A percentile compares a stretch with the other conserved stretches of the same genome.
phyloP scores from a whole-genome alignment of 257 asterid species.

The Dorcoceras hygrometricum region DNA sequence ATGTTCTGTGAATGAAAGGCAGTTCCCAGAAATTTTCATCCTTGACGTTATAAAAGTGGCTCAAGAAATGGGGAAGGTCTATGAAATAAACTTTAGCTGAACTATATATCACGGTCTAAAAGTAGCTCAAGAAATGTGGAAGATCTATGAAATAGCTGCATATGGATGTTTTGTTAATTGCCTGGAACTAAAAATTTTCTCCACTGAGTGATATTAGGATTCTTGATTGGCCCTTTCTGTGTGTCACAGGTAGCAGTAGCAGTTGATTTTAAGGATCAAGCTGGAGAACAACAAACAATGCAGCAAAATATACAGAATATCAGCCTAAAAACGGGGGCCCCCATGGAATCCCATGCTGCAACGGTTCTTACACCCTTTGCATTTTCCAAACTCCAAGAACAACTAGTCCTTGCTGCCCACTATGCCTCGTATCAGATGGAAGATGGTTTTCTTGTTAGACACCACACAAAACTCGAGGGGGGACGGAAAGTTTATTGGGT shows the following conservation, averaged over 20 bases:
- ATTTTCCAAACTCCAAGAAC: slow-evolving; percentile 92
- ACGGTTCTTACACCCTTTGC: slow-evolving; percentile 86
- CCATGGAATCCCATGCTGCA: slow-evolving; percentile 99
- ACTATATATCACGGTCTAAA: neutral
- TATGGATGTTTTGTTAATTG: neutral
- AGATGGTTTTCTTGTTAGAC: slow-evolving; percentile 74
- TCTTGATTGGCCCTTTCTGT: neutral
- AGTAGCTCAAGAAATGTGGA: neutral
- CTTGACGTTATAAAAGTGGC: neutral
- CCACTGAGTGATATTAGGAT: neutral
- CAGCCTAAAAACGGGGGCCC: slow-evolving; percentile 92
- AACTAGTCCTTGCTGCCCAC: slow-evolving; percentile 86
- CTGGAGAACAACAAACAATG: slow-evolving; percentile 95
- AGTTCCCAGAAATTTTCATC: neutral
- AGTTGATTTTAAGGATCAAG: slow-evolving; percentile 87
- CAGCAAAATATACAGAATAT: slow-evolving; percentile 94
- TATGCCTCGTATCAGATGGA: slow-evolving; percentile 86
- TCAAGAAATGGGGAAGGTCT: neutral
- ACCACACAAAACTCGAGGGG: slow-evolving; percentile 91
- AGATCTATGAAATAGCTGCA: neutral
- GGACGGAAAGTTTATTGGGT: slow-evolving; percentile 90
- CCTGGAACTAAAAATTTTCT: neutral
- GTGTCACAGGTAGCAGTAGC: slow-evolving; percentile 73
- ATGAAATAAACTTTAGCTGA: neutral
- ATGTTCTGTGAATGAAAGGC: neutral